These are phyloP conservation scores for Populus tomentosa DNA, from an alignment of 441 rosid species.

Conservation along the genomic window DNA sequence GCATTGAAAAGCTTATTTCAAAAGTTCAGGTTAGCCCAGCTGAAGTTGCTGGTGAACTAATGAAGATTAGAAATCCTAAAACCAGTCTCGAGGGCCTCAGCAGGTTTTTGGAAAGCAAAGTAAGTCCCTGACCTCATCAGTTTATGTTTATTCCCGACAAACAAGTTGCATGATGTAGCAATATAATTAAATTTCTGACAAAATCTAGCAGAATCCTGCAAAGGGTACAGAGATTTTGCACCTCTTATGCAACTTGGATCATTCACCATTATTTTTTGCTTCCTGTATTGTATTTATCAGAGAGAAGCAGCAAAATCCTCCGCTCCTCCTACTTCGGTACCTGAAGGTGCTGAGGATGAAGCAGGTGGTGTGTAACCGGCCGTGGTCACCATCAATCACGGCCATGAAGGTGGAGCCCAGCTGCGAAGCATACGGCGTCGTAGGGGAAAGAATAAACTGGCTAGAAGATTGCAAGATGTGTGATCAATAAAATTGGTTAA, in stretches of 20 bases:
- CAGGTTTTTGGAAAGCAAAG: slow-evolving; percentile 30
- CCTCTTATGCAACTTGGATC: not conserved
- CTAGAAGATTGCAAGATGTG: no score
- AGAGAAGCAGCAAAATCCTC: slow-evolving; percentile 4
- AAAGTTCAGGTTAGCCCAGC: slow-evolving; percentile 27
- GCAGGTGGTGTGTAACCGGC: not conserved
- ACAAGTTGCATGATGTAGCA: not conserved
- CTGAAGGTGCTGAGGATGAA: not conserved
- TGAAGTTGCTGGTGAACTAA: slow-evolving; percentile 33
- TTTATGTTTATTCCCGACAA: not conserved
- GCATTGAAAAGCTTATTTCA: slow-evolving; percentile 16
- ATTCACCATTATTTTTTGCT: not conserved
- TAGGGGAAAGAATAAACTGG: no score
- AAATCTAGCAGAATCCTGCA: not conserved
- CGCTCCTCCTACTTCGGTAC: not conserved
- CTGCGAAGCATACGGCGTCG: no score
- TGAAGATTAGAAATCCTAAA: slow-evolving; percentile 25
- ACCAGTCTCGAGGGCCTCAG: slow-evolving; percentile 22
- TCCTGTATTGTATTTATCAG: not conserved
- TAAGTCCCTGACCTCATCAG: not conserved
- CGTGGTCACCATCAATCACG: no score
- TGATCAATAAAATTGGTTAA: no score
- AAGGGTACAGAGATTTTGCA: not conserved
- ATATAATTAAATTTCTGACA: not conserved
- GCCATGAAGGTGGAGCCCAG: no score